phyloP scores from a whole-genome alignment of 73 alveolate genomes.

The Effrenium voratum region DNA sequence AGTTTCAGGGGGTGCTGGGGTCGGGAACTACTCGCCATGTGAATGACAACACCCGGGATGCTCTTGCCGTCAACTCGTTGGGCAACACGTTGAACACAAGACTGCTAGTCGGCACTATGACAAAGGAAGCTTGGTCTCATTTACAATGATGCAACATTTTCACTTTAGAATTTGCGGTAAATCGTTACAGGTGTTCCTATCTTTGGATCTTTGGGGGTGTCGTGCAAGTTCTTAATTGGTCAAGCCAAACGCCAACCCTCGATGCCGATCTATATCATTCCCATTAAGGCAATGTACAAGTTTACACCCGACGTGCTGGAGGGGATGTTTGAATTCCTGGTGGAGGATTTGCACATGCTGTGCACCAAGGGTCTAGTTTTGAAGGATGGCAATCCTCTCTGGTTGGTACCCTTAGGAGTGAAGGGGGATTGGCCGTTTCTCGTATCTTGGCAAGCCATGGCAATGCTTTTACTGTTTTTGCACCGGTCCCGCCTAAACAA shows the following conservation, averaged over 20 bases:
- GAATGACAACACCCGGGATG: too few species aligned
- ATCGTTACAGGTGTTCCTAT: too few species aligned
- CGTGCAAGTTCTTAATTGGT: neutral
- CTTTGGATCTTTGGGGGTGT: too few species aligned
- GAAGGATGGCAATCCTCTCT: neutral
- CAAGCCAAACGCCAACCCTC: neutral
- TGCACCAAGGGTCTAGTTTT: neutral
- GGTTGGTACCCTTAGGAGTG: constrained; percentile 34
- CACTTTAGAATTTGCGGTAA: too few species aligned
- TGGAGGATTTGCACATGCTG: neutral
- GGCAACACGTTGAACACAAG: neutral
- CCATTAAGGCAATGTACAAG: neutral
- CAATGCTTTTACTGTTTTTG: too few species aligned
- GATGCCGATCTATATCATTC: neutral
- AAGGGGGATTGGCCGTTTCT: constrained; percentile 67
- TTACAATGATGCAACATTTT: too few species aligned
- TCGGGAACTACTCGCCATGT: neutral
- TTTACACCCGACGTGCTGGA: neutral
- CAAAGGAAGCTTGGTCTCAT: neutral
- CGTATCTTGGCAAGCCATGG: neutral
- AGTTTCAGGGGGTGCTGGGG: constrained; percentile 26
- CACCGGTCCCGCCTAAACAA: too few species aligned
- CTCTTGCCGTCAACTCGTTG: neutral
- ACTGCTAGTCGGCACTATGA: neutral
- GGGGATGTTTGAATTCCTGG: neutral